Base-by-base conservation (phyloP, 2,329 filamentous ascomycete species). In the Ophiosphaerella narmari region DNA sequence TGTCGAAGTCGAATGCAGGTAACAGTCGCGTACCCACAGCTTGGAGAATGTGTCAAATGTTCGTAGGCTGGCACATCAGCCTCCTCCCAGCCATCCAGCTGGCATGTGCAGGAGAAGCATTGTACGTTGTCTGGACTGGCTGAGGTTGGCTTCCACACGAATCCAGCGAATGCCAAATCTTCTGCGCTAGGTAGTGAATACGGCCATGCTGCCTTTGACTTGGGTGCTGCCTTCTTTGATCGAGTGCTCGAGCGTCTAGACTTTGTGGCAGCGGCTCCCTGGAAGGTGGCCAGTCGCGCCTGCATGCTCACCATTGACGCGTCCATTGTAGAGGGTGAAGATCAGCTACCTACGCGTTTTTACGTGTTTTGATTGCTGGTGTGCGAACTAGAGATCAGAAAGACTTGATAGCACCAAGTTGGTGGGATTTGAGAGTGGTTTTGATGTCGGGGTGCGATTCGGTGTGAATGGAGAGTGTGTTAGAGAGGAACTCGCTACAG, bases 41-140 rank as follows among this genome's bases (percentile, higher is more conserved):
- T 80, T 1, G 86, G 82, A 2, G 90, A 88, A 69, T 96, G 90
- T 59, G 86, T 90, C 26, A 96, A 72, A 73, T 99, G 94, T 70
- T 99, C 94, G 42, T 82, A 80, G 4, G 95, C 78, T 0, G 94
- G 90, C 52, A 91, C 84, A 68, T 99, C 94, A 18, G 86, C 85
- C 34, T 87, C 81, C 65, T 97, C 93, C 94, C 94, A 99, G 52
- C 91, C 92, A 70, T 95, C 91, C 11, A 99, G 81, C 47, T 87
- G 85, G 70, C 90, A 89, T 55, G 85, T 79, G 76, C 94, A 99
- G 33, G 91, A 80, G 73, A 95, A 97, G 73, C 94, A 99, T 60
- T 85, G 83, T 40, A 90, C 90, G 72, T 97, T 97, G 73, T 99
- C 94, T 33, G 87, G 87, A 66, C 86, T 89, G 39, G 84, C 82